Evolutionary conservation across 1,284 basidiomycete genomes (phyloP).

Genomic region (Neolentinus lepideus): DNA sequence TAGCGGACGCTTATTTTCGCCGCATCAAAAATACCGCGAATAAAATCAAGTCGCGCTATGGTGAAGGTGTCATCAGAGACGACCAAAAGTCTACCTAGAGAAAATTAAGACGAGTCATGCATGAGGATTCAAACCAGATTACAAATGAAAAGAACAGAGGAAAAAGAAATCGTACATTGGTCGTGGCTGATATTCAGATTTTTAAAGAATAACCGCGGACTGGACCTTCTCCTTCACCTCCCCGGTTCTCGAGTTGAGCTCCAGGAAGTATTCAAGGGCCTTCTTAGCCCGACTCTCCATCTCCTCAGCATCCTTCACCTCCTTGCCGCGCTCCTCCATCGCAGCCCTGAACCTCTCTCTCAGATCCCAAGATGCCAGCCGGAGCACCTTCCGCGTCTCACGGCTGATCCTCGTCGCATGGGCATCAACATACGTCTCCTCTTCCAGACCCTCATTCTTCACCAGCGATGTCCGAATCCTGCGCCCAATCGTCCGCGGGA

Average conservation of each 20-base stretch:
- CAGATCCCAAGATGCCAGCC: constrained; percentile 90
- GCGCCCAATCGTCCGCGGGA: constrained; percentile 89
- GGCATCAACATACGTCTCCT: constrained; percentile 55
- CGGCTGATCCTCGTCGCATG: constrained; percentile 71
- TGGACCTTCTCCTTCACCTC: constrained; percentile 39
- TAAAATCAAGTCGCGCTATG: too few relatives aligned
- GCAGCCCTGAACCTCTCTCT: constrained; percentile 78
- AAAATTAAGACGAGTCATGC: neutral
- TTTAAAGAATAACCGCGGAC: constrained; percentile 1
- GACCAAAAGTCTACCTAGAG: neutral
- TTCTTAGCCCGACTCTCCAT: constrained; percentile 58
- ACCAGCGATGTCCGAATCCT: constrained; percentile 59
- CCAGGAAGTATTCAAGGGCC: constrained; percentile 71
- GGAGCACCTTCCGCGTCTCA: constrained; percentile 92
- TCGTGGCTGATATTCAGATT: neutral
- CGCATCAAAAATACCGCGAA: neutral
- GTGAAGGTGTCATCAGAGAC: neutral
- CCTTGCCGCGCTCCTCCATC: constrained; percentile 70
- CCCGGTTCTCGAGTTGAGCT: constrained; percentile 50
- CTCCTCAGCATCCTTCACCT: constrained; percentile 77
- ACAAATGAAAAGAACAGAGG: neutral
- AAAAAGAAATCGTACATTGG: neutral
- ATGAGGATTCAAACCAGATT: neutral
- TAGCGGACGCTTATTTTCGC: neutral
- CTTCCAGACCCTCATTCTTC: constrained; percentile 32